Base-by-base conservation (phyloP, 495 filamentous ascomycete species). In the Penicillium crystallinum region DNA sequence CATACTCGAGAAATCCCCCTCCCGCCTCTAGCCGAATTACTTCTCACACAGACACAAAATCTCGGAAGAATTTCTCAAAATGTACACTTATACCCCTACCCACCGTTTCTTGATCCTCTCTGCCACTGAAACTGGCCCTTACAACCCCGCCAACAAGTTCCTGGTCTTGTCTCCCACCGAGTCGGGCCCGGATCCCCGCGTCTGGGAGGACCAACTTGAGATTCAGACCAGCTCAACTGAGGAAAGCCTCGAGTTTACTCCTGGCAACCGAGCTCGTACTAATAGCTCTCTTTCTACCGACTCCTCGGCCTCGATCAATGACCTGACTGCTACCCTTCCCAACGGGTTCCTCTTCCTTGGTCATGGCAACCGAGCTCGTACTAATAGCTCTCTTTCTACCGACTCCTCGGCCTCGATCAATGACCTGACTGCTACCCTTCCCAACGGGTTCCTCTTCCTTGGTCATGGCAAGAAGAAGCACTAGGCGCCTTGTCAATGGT, bases 31-130 rank as follows among this genome's bases (percentile, higher is more conserved):
- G 21, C 47, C 42, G 42, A 36, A 7, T 18, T 30, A 27, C 36
- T 39, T 33, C 27, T 49, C 31, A 10, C 39, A 41, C 51, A 55
- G 7, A 27, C 30, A 37, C 47, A 49, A 46, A 49, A 47, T 25
- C 45, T n/a, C 29, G 27, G 35, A 47, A 48, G 48, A 3, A 6
- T 19, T 38, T 15, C 46, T 45, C 58, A 71, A 56, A 57, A 74
- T 74, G 71, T 68, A 69, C 61, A 59, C 68, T 58, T 42, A 62
- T 52, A 68, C 68, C 51, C 55, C 69, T 52, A 59, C 63, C 54
- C 41, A 54, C 56, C 64, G 65, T 45, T 74, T 74, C 59, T 63
- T 74, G 56, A 62, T 74, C 43, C 63, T 68, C 43, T 66, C 63
- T 44, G 60, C 56, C 35, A 15, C 44, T 36, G 41, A 40, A 23